Percentiles rank a stretch among this genome's conserved stretches.
Evolutionary conservation across 257 asterid species (phyloP).

Genomic region (Agastache rugosa): DNA sequence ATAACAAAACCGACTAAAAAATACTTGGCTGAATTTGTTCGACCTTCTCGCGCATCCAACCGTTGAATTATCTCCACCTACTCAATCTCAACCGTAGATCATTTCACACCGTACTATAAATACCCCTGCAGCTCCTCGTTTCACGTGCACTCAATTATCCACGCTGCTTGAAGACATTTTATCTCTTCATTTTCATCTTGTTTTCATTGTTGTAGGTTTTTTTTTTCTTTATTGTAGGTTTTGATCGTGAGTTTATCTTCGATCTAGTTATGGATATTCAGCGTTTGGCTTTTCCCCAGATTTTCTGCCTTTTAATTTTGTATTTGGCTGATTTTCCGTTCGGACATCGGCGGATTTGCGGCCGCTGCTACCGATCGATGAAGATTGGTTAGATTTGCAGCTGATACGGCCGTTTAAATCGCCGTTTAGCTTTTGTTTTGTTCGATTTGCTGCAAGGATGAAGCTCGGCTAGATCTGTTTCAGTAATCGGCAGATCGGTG

Average conservation of each 20-base stretch:
- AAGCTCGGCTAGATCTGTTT: not conserved
- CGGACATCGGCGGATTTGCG: not conserved
- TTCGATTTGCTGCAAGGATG: not conserved
- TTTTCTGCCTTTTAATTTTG: no score
- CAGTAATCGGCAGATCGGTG: not conserved
- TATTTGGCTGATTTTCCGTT: not conserved
- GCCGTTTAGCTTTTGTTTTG: not conserved
- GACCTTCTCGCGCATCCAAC: not conserved
- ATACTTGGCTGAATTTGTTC: not conserved
- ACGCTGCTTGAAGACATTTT: no score
- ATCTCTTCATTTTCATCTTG: not conserved
- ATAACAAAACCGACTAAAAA: not conserved
- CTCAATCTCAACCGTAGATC: constrained; percentile 14
- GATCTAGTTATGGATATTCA: not conserved
- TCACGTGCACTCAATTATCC: not conserved
- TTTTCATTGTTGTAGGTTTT: not conserved
- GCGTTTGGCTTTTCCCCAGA: not conserved
- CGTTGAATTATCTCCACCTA: not conserved
- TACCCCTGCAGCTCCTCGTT: not conserved
- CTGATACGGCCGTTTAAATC: not conserved
- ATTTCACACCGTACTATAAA: not conserved
- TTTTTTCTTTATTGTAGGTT: no score
- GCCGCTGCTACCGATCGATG: not conserved
- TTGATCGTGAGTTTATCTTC: not conserved
- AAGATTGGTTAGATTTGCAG: not conserved